phyloP scores from a whole-genome alignment of 2,329 filamentous ascomycete genomes.

The Colletotrichum sp. region DNA sequence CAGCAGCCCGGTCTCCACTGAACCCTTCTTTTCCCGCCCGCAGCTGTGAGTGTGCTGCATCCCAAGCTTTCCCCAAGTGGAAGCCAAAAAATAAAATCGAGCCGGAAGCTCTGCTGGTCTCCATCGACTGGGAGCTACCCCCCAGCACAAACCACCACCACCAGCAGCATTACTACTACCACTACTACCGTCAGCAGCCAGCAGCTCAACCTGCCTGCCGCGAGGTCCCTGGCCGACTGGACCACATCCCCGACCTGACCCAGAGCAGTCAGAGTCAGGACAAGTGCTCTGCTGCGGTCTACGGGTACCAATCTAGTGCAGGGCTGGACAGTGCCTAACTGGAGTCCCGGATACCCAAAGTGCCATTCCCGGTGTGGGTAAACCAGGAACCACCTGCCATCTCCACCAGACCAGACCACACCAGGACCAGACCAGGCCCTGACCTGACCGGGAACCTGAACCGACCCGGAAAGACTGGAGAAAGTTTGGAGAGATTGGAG shows the following conservation, averaged over 20 bases:
- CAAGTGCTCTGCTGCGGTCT: neutral
- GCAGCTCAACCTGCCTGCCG: neutral
- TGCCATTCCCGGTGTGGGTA: neutral
- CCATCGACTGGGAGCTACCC: neutral
- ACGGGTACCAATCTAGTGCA: neutral
- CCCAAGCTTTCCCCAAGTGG: conserved; percentile 14
- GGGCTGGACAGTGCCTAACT: neutral
- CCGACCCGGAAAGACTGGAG: neutral
- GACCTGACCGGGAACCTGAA: neutral
- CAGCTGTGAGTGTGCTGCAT: neutral
- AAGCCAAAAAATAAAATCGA: neutral
- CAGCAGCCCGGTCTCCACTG: conserved; percentile 6
- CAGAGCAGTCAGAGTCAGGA: neutral
- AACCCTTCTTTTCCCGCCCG: neutral
- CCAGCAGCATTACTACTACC: no score
- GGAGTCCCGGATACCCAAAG: neutral
- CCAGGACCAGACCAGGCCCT: neutral
- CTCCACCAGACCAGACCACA: neutral
- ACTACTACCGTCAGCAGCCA: neutral
- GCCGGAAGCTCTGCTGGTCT: neutral
- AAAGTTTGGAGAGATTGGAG: neutral
- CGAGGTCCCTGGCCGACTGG: neutral
- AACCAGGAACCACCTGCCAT: conserved; percentile 5
- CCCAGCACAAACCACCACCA: neutral
- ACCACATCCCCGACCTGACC: neutral